Base-by-base conservation (phyloP, 192 early-diverging fungal genomes). In the Entomortierella lignicola region DNA sequence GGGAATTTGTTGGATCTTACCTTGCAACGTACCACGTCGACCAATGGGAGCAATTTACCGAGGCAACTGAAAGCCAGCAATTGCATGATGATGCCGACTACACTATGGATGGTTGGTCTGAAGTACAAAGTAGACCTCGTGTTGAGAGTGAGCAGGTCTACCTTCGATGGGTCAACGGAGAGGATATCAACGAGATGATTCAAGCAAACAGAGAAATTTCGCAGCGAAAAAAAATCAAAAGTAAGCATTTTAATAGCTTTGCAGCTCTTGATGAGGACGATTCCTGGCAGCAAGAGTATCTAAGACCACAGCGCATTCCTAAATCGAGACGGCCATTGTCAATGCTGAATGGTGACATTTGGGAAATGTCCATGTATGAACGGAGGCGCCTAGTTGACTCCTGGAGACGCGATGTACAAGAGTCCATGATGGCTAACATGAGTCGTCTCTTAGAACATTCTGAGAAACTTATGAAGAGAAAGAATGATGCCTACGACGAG, bases 301-400 rank as follows among this genome's bases (percentile, higher is more conserved):
- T 62, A 39, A 29, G 51, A 31, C 25, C 51, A 15, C 29, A 39
- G 21, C n/a, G 10, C 13, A 69, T 77, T 25, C 72, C 65, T 18
- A 27, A 32, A 0, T 63, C 32, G 10, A 51, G 60, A n/a, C 53
- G 74, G 15, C 30, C 81, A 8, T 23, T 64, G 26, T 17, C 20
- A 6, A 17, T 51, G 12, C 62, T 72, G 12, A 4, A 12, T 2
- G 37, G 50, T 8, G 72, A 83, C 65, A 68, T 90, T 12, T 90
- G 89, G 89, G 27, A 70, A 21, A 83, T 89, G 85, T 84, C 85
- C 0, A 50, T 41, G 48, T 10, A 1, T 0, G 89, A 90, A 62
- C 80, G 89, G 2, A 25, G 51, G 23, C 51, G 60, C 11, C 69
- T 90, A 8, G 50, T 81, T 44, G 63, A 60, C 1, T 51, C 69